Conservation (phyloP, 2,329 filamentous ascomycete species). For the Thermomyces lanuginosus region DNA sequence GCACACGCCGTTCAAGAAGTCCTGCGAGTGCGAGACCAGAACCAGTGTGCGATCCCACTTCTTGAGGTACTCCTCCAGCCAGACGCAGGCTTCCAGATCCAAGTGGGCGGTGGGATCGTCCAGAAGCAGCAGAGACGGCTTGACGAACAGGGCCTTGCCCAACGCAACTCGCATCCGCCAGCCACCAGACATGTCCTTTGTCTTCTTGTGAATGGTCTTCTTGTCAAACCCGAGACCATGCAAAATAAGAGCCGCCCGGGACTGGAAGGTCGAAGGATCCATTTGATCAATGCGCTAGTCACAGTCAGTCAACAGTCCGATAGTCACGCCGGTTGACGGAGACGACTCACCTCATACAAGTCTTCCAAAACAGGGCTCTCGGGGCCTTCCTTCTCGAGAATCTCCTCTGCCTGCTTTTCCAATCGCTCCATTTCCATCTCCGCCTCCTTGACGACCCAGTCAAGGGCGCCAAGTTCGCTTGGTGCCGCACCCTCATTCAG, state of each 20-base stretch:
- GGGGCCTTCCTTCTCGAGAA: slow-evolving; percentile 81
- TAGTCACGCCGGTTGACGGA: neutral
- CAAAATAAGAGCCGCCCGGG: slow-evolving; percentile 86
- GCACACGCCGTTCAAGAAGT: slow-evolving; percentile 98
- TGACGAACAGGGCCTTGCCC: slow-evolving; percentile 94
- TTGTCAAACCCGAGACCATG: slow-evolving; percentile 99
- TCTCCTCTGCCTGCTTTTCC: slow-evolving; percentile 70
- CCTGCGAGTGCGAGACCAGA: slow-evolving; percentile 92
- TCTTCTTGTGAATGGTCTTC: slow-evolving; percentile 94
- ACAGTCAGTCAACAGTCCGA: slow-evolving; percentile 14
- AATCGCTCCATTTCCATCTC: slow-evolving; percentile 82
- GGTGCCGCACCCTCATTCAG: slow-evolving; percentile 92
- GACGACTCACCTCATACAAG: slow-evolving; percentile 66
- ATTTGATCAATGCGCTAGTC: slow-evolving; percentile 87
- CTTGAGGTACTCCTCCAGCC: slow-evolving; percentile 98
- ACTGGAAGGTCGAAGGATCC: slow-evolving; percentile 94
- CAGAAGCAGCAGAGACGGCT: slow-evolving; percentile 84
- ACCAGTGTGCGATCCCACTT: slow-evolving; percentile 98
- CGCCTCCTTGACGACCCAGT: slow-evolving; percentile 93
- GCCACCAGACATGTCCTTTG: slow-evolving; percentile 99
- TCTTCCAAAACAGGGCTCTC: slow-evolving; percentile 83
- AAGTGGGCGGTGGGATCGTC: slow-evolving; percentile 98
- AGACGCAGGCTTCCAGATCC: slow-evolving; percentile 98
- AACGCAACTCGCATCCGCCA: slow-evolving; percentile 99
- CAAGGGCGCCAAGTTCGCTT: slow-evolving; percentile 73